Evolutionary conservation across 2,329 filamentous ascomycete genomes (phyloP), one percentile per base, ranked within the genome.

Genomic region (Diaporthe capsici): DNA sequence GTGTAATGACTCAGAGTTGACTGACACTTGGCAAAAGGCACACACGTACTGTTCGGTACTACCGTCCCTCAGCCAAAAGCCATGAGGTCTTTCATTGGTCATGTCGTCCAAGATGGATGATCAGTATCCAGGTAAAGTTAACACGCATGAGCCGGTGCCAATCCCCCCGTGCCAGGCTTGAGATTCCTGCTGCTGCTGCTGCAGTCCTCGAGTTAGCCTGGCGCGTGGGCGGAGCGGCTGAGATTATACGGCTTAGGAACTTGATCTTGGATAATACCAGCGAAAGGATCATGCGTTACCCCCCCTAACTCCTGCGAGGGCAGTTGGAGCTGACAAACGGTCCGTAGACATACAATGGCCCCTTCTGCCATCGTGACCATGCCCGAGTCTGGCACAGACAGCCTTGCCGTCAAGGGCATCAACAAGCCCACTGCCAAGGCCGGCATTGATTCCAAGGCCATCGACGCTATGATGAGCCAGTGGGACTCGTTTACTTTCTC

Each of bases 251-350:
- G 83, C 81, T 75, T 76, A n/a, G 72, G 78, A 84, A 84, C 83
- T 84, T 84, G 83, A 84, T 77, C 76, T 68, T 77, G 76, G 76
- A 77, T 77, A 77, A 77, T 77, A 77, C 76, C 74, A 84, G 95
- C 95, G 95, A 95, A 97, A 98, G 95, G 94, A 98, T 97, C 95
- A 97, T 98, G 95, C 94, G 90, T 90, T 90, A 87, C 81, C 83
- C 83, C 80, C 81, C 81, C 78, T 79, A 81, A 81, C 80, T 73
- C 79, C 78, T 78, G 81, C 80, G 79, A 81, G 72, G 78, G 83
- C 82, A 84, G 85, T 86, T 84, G 82, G 81, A 80, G n/a, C 78
- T 84, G 82, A 76, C 79, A 53, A 28, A 2, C 3, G 22, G 79
- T 80, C 71, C 58, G 8, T 60, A 80, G 79, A 78, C 81, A 81